These are phyloP conservation scores for Wallemia mellicola DNA, from an alignment of 1,284 basidiomycete species.

Conservation along the genomic window DNA sequence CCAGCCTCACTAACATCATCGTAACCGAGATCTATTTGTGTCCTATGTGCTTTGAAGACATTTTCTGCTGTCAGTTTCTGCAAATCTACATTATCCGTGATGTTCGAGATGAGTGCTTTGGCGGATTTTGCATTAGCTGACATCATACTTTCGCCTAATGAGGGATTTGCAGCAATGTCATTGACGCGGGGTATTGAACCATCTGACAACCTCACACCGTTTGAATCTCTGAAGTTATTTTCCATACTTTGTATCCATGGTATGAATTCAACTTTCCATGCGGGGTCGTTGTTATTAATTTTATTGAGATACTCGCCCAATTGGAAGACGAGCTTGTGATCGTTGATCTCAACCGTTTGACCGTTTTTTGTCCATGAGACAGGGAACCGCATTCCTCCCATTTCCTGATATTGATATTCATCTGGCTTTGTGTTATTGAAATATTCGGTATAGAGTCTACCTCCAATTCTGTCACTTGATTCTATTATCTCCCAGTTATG, in stretches of 20 bases:
- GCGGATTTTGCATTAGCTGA: slow-evolving; percentile 5
- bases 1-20: slow-evolving; percentile 1
- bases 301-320: slow-evolving; percentile 9
- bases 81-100: slow-evolving; percentile 6
- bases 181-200: slow-evolving; percentile 8
- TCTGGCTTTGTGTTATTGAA: slow-evolving; percentile 7
- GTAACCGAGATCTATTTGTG: neutral
- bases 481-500: slow-evolving; percentile 9
- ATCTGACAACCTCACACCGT: slow-evolving; percentile 7
- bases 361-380: slow-evolving; percentile 6
- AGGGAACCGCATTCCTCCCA: slow-evolving; percentile 10
- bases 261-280: slow-evolving; percentile 9
- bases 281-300: slow-evolving; percentile 6
- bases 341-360: slow-evolving; percentile 8
- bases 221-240: slow-evolving; percentile 6
- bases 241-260: slow-evolving; percentile 8
- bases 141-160: slow-evolving; percentile 1
- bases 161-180: slow-evolving; percentile 5
- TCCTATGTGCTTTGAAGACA: slow-evolving; percentile 9
- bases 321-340: slow-evolving; percentile 10
- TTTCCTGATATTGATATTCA: slow-evolving; percentile 10
- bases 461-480: slow-evolving; percentile 8
- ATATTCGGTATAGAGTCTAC: slow-evolving; percentile 8
- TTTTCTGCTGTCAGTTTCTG: slow-evolving; percentile 6
- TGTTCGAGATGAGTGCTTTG: slow-evolving; percentile 4